phyloP scores from a whole-genome alignment of 495 filamentous ascomycete genomes.

The Thermochaetoides thermophila region DNA sequence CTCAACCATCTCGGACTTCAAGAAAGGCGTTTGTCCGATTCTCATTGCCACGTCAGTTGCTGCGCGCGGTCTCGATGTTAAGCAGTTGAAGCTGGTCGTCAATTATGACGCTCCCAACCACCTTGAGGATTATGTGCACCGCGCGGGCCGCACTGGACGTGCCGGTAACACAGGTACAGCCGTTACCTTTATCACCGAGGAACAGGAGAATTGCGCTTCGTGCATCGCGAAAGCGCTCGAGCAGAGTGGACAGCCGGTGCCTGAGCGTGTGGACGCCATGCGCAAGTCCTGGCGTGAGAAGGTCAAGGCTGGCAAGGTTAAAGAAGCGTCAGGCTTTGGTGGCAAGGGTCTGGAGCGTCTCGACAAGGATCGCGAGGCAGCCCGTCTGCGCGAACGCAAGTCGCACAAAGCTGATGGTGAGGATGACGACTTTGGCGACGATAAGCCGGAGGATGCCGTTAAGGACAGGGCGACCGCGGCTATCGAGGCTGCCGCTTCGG shows the following conservation, averaged over 20 bases:
- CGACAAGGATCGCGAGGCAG: slow-evolving; percentile 77
- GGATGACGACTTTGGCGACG: slow-evolving; percentile 70
- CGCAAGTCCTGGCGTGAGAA: slow-evolving; percentile 65
- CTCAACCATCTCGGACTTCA: slow-evolving; percentile 90
- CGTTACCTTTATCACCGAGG: slow-evolving; percentile 82
- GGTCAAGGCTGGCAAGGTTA: slow-evolving; percentile 82
- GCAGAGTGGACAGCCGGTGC: slow-evolving; percentile 72
- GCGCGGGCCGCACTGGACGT: slow-evolving; percentile 84
- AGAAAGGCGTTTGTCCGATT: slow-evolving; percentile 75
- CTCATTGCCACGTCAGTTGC: slow-evolving; percentile 93
- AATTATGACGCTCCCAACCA: slow-evolving; percentile 97
- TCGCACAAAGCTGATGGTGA: slow-evolving; percentile 84
- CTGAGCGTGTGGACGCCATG: slow-evolving; percentile 47
- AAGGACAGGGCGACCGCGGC: slow-evolving; percentile 49
- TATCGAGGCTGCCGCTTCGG: slow-evolving; percentile 43
- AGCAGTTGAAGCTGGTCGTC: slow-evolving; percentile 88
- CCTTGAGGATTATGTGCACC: slow-evolving; percentile 95
- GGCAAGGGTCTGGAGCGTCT: slow-evolving; percentile 87
- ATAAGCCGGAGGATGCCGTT: slow-evolving; percentile 38
- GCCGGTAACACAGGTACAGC: slow-evolving; percentile 91
- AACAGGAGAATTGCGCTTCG: slow-evolving; percentile 78
- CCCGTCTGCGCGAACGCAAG: slow-evolving; percentile 70
- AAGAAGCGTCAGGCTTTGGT: slow-evolving; percentile 78
- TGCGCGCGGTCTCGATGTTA: slow-evolving; percentile 88
- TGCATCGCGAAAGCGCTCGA: slow-evolving; percentile 89